Evolutionary conservation across 2,329 filamentous ascomycete species (phyloP), one percentile per base, ranked within the genome.

Genomic region (Xylariomycetidae sp.): DNA sequence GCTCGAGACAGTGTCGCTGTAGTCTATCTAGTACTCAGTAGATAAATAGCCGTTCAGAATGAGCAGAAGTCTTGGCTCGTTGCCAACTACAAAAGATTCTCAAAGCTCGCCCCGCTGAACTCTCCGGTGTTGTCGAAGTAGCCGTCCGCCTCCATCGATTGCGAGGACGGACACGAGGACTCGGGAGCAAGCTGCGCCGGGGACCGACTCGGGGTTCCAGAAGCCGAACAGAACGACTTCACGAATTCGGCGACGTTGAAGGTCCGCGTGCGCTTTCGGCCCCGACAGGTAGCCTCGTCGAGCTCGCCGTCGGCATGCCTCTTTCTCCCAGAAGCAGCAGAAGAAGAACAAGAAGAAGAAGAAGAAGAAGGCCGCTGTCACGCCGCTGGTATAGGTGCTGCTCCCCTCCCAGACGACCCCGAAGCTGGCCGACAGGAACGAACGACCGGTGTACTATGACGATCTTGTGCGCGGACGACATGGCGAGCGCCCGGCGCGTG

Each of bases 391-490:
- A 8, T 8, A 23, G 20, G 20, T 23, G n/a, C 8, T 23, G 8
- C 20, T n/a, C 20, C 22, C 59, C 56, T 33, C 44, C 54, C n/a
- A n/a, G n/a, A n/a, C n/a, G n/a, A n/a, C n/a, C n/a, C n/a, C n/a
- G 46, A 54, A 53, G 34, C 47, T 59, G 16, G 49, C 51, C 16
- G 58, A 59, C 6, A 63, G 34, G 23, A 61, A 62, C 0, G 23
- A 61, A 62, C 0, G 56, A 51, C 3, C 61, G 53, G 37, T 64
- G 61, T 14, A 64, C 61, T 59, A 64, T 62, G 44, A 63, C 63
- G 33, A 63, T 61, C 37, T 64, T 63, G 36, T 63, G 58, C 3
- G 54, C 53, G 2, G 59, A 55, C 1, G 54, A 59, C 16, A 64
- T 62, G 9, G 61, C 56, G 13, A 64, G 47, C 17, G 60, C 52